Base-by-base conservation (phyloP, 2,329 filamentous ascomycete genomes). In the Tricladium varicosporioides region DNA sequence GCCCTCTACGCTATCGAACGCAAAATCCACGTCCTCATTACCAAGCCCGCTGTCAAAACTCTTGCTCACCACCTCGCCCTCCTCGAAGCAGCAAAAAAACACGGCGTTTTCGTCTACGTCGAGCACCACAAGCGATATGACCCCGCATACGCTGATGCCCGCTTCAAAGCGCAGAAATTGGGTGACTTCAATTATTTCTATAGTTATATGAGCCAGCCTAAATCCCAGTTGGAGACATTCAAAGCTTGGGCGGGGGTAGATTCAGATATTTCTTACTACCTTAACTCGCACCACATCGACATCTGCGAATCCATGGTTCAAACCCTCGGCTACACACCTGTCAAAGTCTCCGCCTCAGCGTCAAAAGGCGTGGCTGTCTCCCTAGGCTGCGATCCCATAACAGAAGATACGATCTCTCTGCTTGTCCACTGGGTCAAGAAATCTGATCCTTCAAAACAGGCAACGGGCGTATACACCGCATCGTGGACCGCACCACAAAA, bases 111-210 rank as follows among this genome's bases (percentile, higher is more conserved):
- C 71, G 91, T 96, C 63, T 96, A 91, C 77, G 81, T 97, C 67
- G 92, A 97, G 80, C 92, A 97, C 77, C 92, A 97, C 82, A 97
- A 97, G 80, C 91, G 93, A 57, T 97, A 87, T 76, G 92, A 97
- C 72, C 92, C 92, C 1, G 91, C 91, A 18, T 97, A 97, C 77
- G 85, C 90, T 13, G 92, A 97, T 72, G 93, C 93, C 13, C 84
- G 87, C 50, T 87, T 87, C 76, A 86, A 88, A 66, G 90, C 91
- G 13, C 77, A 84, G 69, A 85, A 80, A 53, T 79, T 97, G 7
- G 92, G 92, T 63, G 91, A 96, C 75, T 97, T 97, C 84, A 96
- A 96, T 80, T 97, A 97, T 80, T 97, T 96, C 73, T 97, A 96
- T 81, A 88, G 84, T 67, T 97, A 97, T 82, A 69, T 69, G 67